phyloP scores from a whole-genome alignment of 2,329 filamentous ascomycete species.

The Thelonectria blattea region DNA sequence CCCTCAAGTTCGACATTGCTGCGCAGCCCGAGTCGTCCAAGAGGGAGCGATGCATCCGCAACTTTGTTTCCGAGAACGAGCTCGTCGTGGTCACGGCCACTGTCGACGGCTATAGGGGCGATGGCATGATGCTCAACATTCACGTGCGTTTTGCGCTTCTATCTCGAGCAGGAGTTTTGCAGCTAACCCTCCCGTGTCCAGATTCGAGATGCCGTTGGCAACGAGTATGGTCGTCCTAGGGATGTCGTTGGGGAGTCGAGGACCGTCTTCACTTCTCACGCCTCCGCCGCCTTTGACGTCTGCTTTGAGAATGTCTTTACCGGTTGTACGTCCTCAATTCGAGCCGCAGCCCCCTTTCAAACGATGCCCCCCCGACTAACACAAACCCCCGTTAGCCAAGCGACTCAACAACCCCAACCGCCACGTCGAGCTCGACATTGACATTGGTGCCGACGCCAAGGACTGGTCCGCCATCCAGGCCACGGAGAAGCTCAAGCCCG shows the following conservation, averaged over 20 bases:
- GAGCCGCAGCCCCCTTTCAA: slow-evolving; percentile 6
- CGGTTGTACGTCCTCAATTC: slow-evolving; percentile 62
- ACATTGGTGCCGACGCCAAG: slow-evolving; percentile 95
- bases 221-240: slow-evolving; percentile 91
- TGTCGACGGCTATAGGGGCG: slow-evolving; percentile 82
- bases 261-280: slow-evolving; percentile 91
- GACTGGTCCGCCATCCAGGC: slow-evolving; percentile 98
- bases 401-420: slow-evolving; percentile 58
- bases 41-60: slow-evolving; percentile 89
- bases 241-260: slow-evolving; percentile 91
- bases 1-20: slow-evolving; percentile 92
- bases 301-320: slow-evolving; percentile 89
- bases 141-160: slow-evolving; percentile 68
- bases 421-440: slow-evolving; percentile 88
- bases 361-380: slow-evolving; percentile 13
- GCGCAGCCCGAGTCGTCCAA: slow-evolving; percentile 66
- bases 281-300: slow-evolving; percentile 92
- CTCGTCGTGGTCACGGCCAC: slow-evolving; percentile 94
- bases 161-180: not conserved
- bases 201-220: slow-evolving; percentile 95
- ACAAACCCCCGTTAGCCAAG: slow-evolving; percentile 25
- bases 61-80: slow-evolving; percentile 91
- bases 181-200: slow-evolving; percentile 46
- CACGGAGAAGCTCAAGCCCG: slow-evolving; percentile 95
- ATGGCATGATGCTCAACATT: slow-evolving; percentile 94